A percentile compares a stretch with the other conserved stretches of the same genome.
phyloP scores from a whole-genome alignment of 2,329 filamentous ascomycete genomes.

The Penicillium sp. region DNA sequence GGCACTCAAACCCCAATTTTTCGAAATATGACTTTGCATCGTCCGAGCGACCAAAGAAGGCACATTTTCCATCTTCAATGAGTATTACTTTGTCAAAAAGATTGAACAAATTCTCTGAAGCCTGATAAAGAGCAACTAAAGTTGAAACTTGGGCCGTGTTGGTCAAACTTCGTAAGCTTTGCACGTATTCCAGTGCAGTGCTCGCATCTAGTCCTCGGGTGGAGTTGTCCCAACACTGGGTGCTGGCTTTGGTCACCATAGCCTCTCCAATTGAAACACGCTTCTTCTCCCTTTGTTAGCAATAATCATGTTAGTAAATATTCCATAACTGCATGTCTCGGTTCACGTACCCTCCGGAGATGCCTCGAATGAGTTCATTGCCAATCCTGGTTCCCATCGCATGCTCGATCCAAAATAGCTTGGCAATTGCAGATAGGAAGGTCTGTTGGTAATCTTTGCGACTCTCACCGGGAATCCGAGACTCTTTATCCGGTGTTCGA shows the following conservation, averaged over 20 bases:
- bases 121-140: slow-evolving; percentile 70
- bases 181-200: slow-evolving; percentile 71
- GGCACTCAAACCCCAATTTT: slow-evolving; percentile 70
- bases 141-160: slow-evolving; percentile 64
- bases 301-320: not conserved
- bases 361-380: slow-evolving; percentile 70
- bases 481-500: slow-evolving; percentile 63
- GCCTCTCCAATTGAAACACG: slow-evolving; percentile 81
- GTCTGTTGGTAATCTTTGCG: slow-evolving; percentile 61
- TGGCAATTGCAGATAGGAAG: slow-evolving; percentile 67
- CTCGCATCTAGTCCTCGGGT: slow-evolving; percentile 72
- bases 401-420: slow-evolving; percentile 70
- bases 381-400: slow-evolving; percentile 73
- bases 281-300: slow-evolving; percentile 58
- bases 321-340: not conserved
- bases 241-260: slow-evolving; percentile 62
- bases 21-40: slow-evolving; percentile 68
- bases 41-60: slow-evolving; percentile 67
- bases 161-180: slow-evolving; percentile 63
- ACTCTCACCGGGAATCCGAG: slow-evolving; percentile 61
- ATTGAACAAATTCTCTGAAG: slow-evolving; percentile 52
- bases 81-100: slow-evolving; percentile 69
- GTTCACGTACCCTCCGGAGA: slow-evolving; percentile 57
- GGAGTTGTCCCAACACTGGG: slow-evolving; percentile 75
- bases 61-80: slow-evolving; percentile 66